These are phyloP conservation scores for Biancaea sappan DNA, from an alignment of 306 rosid species.

Conservation along the genomic window DNA sequence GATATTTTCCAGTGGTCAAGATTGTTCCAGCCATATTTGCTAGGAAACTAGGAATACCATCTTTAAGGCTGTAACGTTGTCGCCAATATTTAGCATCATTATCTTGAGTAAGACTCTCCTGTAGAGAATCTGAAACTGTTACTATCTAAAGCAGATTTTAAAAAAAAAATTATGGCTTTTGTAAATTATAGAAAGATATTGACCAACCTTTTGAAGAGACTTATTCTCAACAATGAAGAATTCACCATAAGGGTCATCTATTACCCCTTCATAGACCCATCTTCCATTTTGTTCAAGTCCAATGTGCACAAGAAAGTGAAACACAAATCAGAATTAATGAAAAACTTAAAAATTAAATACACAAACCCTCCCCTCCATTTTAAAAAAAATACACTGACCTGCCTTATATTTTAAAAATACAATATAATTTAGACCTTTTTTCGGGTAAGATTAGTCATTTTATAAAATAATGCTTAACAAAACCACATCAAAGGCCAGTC, in stretches of 20 bases:
- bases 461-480: neutral
- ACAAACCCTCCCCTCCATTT: neutral
- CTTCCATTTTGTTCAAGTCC: constrained; percentile 52
- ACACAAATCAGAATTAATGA: constrained; percentile 28
- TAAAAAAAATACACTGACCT: neutral
- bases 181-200: constrained; percentile 29
- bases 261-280: constrained; percentile 97
- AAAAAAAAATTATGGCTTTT: constrained; percentile 24
- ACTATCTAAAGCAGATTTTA: constrained; percentile 36
- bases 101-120: constrained; percentile 97
- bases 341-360: neutral
- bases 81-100: constrained; percentile 92
- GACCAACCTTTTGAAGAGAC: constrained; percentile 77
- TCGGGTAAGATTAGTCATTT: too few species aligned
- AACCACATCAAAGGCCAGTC: neutral
- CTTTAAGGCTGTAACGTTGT: constrained; percentile 94
- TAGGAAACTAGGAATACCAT: constrained; percentile 96
- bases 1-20: constrained; percentile 96
- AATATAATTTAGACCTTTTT: neutral
- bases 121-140: constrained; percentile 35
- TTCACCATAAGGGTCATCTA: constrained; percentile 96
- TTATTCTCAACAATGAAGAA: constrained; percentile 94
- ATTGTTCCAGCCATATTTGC: constrained; percentile 78
- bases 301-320: constrained; percentile 32
- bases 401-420: neutral